Evolutionary conservation across 2,329 filamentous ascomycete species (phyloP).

Genomic region (Cladosporium sp.): DNA sequence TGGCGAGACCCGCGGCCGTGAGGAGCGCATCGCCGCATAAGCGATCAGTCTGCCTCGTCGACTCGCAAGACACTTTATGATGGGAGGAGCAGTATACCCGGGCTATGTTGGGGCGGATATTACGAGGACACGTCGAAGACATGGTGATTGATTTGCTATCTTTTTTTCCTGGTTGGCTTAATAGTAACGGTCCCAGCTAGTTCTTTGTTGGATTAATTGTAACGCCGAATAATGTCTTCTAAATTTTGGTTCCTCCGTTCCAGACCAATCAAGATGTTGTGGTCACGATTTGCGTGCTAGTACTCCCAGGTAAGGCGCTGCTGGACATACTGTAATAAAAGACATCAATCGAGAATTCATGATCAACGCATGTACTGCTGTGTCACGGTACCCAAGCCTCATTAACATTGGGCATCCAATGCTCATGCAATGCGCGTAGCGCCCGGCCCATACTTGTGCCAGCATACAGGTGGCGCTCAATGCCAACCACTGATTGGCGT

Average conservation of each 20-base stretch:
- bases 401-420: neutral
- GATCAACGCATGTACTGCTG: neutral
- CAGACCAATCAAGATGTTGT: neutral
- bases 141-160: slow-evolving; percentile 13
- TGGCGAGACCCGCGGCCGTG: slow-evolving; percentile 49
- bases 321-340: no score
- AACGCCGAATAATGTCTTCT: slow-evolving; percentile 13
- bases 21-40: slow-evolving; percentile 43
- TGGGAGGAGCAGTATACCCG: slow-evolving; percentile 17
- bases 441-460: neutral
- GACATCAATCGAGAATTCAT: no score
- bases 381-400: neutral
- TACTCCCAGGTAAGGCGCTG: no score
- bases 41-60: neutral
- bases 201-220: slow-evolving; percentile 11
- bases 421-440: neutral
- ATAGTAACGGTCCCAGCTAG: slow-evolving; percentile 11
- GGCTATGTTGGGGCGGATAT: neutral
- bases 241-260: neutral
- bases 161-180: slow-evolving; percentile 14
- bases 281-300: no score
- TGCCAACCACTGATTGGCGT: neutral
- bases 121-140: slow-evolving; percentile 7
- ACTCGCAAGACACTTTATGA: slow-evolving; percentile 12
- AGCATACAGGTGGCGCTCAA: neutral